Percentiles rank a stretch among this genome's conserved stretches.
phyloP scores from a whole-genome alignment of 78 protist genomes.

The Dictyostelium capitatum region DNA sequence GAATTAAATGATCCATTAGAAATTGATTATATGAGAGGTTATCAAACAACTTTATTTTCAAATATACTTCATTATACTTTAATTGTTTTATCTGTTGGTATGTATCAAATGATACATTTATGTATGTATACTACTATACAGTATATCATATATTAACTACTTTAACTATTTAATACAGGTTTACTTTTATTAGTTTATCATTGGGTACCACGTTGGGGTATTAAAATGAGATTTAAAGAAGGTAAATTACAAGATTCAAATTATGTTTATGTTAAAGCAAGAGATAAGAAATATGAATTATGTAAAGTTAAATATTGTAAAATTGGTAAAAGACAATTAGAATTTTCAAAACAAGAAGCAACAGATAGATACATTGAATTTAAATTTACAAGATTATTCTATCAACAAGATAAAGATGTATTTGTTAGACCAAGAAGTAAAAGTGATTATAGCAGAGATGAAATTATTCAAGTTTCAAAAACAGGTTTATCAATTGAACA shows the following conservation, averaged over 20 bases:
- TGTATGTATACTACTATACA: no score
- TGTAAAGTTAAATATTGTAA: not conserved
- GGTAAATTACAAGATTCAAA: constrained; percentile 10
- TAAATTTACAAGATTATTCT: constrained; percentile 51
- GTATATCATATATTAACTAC: no score
- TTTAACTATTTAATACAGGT: no score
- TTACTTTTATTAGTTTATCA: constrained; percentile 49
- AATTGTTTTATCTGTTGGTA: not conserved
- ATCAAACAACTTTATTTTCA: constrained; percentile 3
- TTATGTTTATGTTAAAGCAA: constrained; percentile 51
- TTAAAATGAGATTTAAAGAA: constrained; percentile 41
- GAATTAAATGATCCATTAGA: constrained; percentile 3
- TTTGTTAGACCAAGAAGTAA: not conserved
- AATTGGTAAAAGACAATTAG: constrained; percentile 32
- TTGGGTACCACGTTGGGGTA: constrained; percentile 68
- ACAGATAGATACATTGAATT: not conserved
- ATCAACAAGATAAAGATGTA: not conserved
- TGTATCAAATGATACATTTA: not conserved
- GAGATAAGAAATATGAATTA: constrained; percentile 20
- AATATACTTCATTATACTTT: constrained; percentile 23
- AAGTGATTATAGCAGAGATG: not conserved
- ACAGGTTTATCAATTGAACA: constrained; percentile 6
- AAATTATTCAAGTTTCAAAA: not conserved
- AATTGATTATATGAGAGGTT: constrained; percentile 78
- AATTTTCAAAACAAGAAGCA: constrained; percentile 4